Percentiles rank a stretch among this genome's conserved stretches.
Evolutionary conservation across 495 filamentous ascomycete species (phyloP).

Genomic region (Stereocaulon alpinum): DNA sequence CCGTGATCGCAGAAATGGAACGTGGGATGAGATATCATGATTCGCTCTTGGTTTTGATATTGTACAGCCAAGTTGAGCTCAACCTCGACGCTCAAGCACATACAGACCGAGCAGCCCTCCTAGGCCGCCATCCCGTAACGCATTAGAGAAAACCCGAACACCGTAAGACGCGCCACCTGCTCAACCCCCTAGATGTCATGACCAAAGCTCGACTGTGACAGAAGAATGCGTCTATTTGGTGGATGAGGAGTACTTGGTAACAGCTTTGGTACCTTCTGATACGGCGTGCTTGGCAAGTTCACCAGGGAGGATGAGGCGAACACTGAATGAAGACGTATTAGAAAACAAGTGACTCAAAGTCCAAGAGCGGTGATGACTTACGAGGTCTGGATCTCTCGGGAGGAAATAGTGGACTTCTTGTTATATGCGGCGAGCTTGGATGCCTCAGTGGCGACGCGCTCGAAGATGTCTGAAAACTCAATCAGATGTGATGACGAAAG

Average conservation of each 20-base stretch:
- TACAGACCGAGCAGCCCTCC: constrained; percentile 53
- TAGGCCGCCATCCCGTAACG: constrained; percentile 79
- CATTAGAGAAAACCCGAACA: constrained; percentile 69
- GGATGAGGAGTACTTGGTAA: constrained; percentile 99
- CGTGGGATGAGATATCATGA: constrained; percentile 4
- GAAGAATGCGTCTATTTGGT: constrained; percentile 74
- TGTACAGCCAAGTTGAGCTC: constrained; percentile 23
- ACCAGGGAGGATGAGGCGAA: constrained; percentile 93
- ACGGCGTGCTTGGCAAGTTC: constrained; percentile 99
- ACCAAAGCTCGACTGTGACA: constrained; percentile 45
- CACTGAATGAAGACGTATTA: constrained; percentile 35
- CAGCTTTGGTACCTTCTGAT: constrained; percentile 98
- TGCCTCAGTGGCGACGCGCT: constrained; percentile 97
- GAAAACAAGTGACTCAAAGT: neutral
- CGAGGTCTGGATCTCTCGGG: constrained; percentile 98
- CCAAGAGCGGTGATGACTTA: constrained; percentile 30
- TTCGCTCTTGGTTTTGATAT: constrained; percentile 21
- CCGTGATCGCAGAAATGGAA: neutral
- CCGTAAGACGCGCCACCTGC: constrained; percentile 51
- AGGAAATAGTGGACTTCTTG: constrained; percentile 99
- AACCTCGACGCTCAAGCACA: constrained; percentile 18
- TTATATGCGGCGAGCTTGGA: constrained; percentile 99
- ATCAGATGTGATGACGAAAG: constrained; percentile 25
- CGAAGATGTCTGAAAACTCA: constrained; percentile 77
- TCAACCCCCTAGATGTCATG: constrained; percentile 33